Conservation (phyloP, 2,329 filamentous ascomycete genomes). For the Diaporthe ampelina region DNA sequence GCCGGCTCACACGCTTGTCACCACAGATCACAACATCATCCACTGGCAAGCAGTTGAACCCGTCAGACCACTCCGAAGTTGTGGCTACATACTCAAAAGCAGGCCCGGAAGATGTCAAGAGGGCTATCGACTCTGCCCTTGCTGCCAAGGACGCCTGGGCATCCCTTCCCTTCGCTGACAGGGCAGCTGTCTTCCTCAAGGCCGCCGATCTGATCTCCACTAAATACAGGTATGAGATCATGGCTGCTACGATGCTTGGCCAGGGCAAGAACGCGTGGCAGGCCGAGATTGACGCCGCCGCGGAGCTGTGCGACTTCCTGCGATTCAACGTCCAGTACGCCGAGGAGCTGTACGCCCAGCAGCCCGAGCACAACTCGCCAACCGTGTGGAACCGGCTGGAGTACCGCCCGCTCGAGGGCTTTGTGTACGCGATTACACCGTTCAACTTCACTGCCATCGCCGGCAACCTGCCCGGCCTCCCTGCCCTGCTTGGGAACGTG, state of each 20-base stretch:
- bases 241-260: slow-evolving; percentile 95
- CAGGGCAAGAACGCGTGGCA: slow-evolving; percentile 99
- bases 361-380: slow-evolving; percentile 85
- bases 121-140: slow-evolving; percentile 86
- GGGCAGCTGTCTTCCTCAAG: slow-evolving; percentile 95
- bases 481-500: slow-evolving; percentile 92
- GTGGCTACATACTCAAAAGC: slow-evolving; percentile 91
- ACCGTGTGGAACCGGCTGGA: slow-evolving; percentile 95
- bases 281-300: slow-evolving; percentile 97
- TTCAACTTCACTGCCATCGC: slow-evolving; percentile 99
- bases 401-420: slow-evolving; percentile 91
- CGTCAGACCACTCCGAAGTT: slow-evolving; percentile 80
- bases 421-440: slow-evolving; percentile 93
- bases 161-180: slow-evolving; percentile 86
- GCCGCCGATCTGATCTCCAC: slow-evolving; percentile 90
- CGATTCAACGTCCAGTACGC: slow-evolving; percentile 96
- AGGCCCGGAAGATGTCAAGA: slow-evolving; percentile 79
- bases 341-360: slow-evolving; percentile 88
- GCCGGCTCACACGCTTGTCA: slow-evolving; percentile 34
- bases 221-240: slow-evolving; percentile 97
- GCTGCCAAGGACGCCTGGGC: slow-evolving; percentile 92
- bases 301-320: slow-evolving; percentile 92
- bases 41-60: slow-evolving; percentile 82
- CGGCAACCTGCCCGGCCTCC: slow-evolving; percentile 85
- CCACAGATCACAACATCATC: slow-evolving; percentile 75